Evolutionary conservation across 2,329 filamentous ascomycete species (phyloP), one percentile per base, ranked within the genome.

Genomic region (Xylariaceae sp.): DNA sequence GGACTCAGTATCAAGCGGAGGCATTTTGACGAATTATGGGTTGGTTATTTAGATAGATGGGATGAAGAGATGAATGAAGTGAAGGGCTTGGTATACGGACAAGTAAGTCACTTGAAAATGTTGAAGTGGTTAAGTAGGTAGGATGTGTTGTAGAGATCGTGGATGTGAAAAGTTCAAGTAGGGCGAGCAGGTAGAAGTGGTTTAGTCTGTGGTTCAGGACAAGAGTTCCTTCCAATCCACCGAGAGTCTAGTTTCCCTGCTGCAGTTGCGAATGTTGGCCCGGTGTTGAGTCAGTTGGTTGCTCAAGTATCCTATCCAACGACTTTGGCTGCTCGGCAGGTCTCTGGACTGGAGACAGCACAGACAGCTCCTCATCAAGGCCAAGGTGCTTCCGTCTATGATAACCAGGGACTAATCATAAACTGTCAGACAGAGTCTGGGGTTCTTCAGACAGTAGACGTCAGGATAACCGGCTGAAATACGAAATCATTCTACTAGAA

Each of bases 1-100:
- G 0, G 73, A 73, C 23, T 84, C 78, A 19, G 81, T 75, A 23
- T 83, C 79, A 20, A 74, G 73, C 55, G 75, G 70, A 56, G 67
- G 60, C 83, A 86, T 86, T 10, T 62, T 77, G 68, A 40, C 51
- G 52, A 19, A 44, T 20, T 47, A 52, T 23, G 44, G 45, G 41
- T 50, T 50, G 49, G 26, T 26, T 47, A 23, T 60, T 29, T 48
- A 21, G 49, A 48, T 48, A 49, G 32, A 37, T 26, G 9, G 9
- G 14, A 37, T 14, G 32, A 12, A 37, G 5, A 37, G 32, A 3
- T 14, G 32, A 37, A 10, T 12, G 12, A 37, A 3, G 12, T 12
- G 32, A 37, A 37, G 32, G 5, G 14, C 32, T 26, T 26, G 23
- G 9, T 26, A 9, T 9, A 26, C 9, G 9, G 23, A 26, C 9